Conservation (phyloP, 306 rosid species). For the Glycine soja region DNA sequence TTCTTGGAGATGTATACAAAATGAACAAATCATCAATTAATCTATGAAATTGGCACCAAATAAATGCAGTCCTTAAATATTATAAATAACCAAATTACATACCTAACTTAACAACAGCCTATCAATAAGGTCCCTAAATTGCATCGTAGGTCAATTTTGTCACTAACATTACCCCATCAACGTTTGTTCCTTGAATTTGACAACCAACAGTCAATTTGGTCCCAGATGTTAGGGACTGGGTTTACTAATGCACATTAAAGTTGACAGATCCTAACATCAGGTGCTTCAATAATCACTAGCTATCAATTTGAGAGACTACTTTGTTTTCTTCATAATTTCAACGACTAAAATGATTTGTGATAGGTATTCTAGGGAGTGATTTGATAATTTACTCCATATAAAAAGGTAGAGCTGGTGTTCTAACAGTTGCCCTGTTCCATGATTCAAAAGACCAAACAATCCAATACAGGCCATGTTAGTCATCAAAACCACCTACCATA, state of each 20-base stretch:
- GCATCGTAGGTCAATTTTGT: background rate
- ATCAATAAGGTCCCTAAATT: background rate
- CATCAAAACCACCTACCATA: background rate
- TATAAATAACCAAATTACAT: background rate
- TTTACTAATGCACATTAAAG: background rate
- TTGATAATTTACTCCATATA: constrained; percentile 3
- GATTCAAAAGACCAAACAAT: constrained; percentile 12
- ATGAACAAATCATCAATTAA: background rate
- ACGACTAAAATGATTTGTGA: background rate
- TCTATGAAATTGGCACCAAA: background rate
- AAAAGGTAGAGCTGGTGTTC: background rate
- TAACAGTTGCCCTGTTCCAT: background rate
- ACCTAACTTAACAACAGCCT: background rate
- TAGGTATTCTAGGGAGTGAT: background rate
- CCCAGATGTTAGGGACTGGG: background rate
- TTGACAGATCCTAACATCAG: background rate
- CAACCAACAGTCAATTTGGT: background rate
- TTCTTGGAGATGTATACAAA: background rate
- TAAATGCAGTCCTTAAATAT: background rate
- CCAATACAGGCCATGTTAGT: background rate
- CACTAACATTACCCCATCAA: background rate
- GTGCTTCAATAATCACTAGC: background rate
- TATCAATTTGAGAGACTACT: background rate
- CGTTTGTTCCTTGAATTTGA: background rate
- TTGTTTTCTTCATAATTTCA: background rate